phyloP scores from a whole-genome alignment of 495 filamentous ascomycete species.

The Xylaria venustula region DNA sequence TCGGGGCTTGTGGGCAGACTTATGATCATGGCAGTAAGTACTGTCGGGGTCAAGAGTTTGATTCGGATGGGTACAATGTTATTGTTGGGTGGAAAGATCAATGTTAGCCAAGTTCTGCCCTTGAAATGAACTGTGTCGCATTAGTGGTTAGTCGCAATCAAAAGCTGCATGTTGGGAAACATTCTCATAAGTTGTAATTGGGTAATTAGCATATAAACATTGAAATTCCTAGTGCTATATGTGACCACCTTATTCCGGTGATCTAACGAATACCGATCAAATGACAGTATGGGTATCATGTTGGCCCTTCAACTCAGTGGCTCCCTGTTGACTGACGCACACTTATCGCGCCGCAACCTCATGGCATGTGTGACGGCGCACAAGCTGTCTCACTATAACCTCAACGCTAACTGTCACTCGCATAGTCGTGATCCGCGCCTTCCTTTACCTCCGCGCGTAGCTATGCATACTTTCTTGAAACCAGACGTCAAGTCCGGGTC shows the following conservation, averaged over 20 bases:
- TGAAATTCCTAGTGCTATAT: background rate
- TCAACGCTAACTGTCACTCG: too few species aligned
- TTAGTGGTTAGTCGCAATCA: too few species aligned
- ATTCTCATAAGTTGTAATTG: background rate
- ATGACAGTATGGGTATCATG: background rate
- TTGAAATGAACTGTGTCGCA: too few species aligned
- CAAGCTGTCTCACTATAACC: too few species aligned
- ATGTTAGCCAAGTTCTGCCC: background rate
- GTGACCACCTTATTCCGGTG: background rate
- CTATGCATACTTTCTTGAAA: too few species aligned
- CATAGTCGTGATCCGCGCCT: background rate
- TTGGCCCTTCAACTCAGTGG: background rate
- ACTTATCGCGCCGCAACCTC: background rate
- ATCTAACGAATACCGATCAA: background rate
- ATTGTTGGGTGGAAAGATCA: background rate
- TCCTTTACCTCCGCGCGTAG: background rate
- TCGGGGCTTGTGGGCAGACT: background rate
- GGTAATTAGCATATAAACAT: too few species aligned
- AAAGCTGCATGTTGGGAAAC: too few species aligned
- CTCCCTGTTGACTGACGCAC: too few species aligned
- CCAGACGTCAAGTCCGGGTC: too few species aligned
- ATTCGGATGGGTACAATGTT: constrained; percentile 10
- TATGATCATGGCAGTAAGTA: background rate
- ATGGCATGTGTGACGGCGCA: background rate
- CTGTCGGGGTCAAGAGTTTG: constrained; percentile 8